These are phyloP conservation scores for Pythium rishiriense DNA, from an alignment of 352 stramenopile genomes.

Conservation along the genomic window DNA sequence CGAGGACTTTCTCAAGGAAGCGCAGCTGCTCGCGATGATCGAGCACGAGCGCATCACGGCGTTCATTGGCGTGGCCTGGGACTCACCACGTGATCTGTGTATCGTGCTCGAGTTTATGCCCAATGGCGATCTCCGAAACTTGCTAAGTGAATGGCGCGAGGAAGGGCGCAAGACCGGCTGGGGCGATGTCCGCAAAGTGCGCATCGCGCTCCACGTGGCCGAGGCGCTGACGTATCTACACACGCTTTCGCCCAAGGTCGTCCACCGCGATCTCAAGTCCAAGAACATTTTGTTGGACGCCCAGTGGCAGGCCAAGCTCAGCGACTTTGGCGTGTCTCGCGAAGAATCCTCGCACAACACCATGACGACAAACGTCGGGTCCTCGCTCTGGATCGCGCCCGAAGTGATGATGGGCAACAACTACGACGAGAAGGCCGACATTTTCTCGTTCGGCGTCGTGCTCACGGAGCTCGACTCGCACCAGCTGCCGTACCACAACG, in stretches of 20 bases:
- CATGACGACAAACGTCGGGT: conserved; percentile 49
- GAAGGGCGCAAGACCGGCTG: conserved; percentile 14
- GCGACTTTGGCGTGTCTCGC: conserved; percentile 57
- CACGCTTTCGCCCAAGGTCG: conserved; percentile 54
- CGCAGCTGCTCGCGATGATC: conserved; percentile 44
- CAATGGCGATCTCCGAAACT: conserved; percentile 35
- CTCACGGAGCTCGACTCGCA: conserved; percentile 26
- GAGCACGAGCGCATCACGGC: conserved; percentile 40
- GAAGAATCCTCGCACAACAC: conserved; percentile 38
- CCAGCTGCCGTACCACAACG: conserved; percentile 28
- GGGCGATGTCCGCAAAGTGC: conserved; percentile 36
- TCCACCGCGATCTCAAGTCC: conserved; percentile 88
- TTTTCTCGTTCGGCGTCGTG: conserved; percentile 21
- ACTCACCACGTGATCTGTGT: conserved; percentile 34
- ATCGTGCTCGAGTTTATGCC: conserved; percentile 41
- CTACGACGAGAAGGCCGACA: conserved; percentile 30
- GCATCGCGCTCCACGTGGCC: conserved; percentile 54
- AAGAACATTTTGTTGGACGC: conserved; percentile 77
- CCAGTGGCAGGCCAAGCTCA: conserved; percentile 50
- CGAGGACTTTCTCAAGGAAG: conserved; percentile 54
- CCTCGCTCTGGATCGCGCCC: conserved; percentile 54
- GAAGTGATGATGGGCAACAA: conserved; percentile 39
- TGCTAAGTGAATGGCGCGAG: conserved; percentile 28
- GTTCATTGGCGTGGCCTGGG: conserved; percentile 46
- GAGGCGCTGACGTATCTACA: conserved; percentile 67